Base-by-base conservation (phyloP, 495 filamentous ascomycete genomes). In the Trichoderma gamsii region DNA sequence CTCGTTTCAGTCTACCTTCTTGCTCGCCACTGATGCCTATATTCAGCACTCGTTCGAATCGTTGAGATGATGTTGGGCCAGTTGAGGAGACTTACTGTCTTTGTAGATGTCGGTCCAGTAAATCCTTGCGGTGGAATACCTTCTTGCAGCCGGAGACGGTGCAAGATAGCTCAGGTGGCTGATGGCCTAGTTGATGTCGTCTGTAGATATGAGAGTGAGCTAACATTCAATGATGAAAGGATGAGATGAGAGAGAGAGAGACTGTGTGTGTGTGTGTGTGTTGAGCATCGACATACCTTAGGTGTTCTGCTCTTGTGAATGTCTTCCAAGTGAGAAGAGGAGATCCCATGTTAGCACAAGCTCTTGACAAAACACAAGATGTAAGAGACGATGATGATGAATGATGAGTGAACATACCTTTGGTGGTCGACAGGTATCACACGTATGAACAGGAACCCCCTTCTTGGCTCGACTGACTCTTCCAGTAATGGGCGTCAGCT, bases 121-220 rank as follows among this genome's bases (percentile, higher is more conserved):
- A 79, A 77, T 97, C 93, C 16, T 86, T 81, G 41, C 93, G 86
- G 63, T 86, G 81, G 74, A 96, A 96, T 4, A 79, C 77, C 65
- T 77, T 85, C 0, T 80, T 80, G 73, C 92, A 96, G 23, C 83
- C 79, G 46, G 83, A 77, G 64, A 87, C 82, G 9, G 84, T 82
- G 76, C 92, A 96, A 35, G 83, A 82, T 71, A 84, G 89, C 13
- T 85, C 80, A 41, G 90, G 88, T 69, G 87, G 84, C 73, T 88
- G 87, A 79, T 97, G 92, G 76, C 93, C 93, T 64, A 93, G 79
- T 76, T 96, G 90, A 79, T 97, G 92, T 64, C 92, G 92, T 77
- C 92, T 92, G 66, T 43, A 72, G 25, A n/a, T 25, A 41, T 13
- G 7, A n/a, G 15, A 64, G 61, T 64, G 5, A 64, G 61, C 27